Evolutionary conservation across 768 basidiomycete species (phyloP).

Genomic region (Lyophyllum semitale): DNA sequence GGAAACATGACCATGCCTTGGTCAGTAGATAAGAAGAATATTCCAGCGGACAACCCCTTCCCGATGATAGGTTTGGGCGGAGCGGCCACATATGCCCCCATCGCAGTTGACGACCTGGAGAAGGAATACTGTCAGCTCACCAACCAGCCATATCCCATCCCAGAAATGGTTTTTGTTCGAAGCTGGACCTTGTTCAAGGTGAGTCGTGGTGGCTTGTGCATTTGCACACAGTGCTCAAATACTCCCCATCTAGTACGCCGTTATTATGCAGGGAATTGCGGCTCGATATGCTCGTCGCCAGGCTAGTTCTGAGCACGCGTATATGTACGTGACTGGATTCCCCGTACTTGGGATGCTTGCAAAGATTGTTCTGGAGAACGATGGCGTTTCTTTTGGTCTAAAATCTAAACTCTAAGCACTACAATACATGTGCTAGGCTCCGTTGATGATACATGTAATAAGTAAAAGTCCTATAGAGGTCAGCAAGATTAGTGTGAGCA

Average conservation of each 20-base stretch:
- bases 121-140: constrained; percentile 76
- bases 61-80: constrained; percentile 66
- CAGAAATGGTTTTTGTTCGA: constrained; percentile 75
- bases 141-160: constrained; percentile 70
- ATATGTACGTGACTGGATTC: constrained; percentile 45
- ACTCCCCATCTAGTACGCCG: constrained; percentile 50
- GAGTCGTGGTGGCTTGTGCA: constrained; percentile 22
- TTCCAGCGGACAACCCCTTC: constrained; percentile 29
- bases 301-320: constrained; percentile 84
- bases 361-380: constrained; percentile 55
- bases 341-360: constrained; percentile 68
- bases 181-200: constrained; percentile 89
- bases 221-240: neutral
- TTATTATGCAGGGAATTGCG: constrained; percentile 90
- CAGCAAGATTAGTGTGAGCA: too few relatives aligned
- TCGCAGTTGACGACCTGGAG: constrained; percentile 73
- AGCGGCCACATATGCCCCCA: constrained; percentile 53
- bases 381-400: constrained; percentile 35
- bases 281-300: constrained; percentile 84
- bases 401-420: constrained; percentile 36
- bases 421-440: too few relatives aligned
- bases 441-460: too few relatives aligned
- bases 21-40: constrained; percentile 50
- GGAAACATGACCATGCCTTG: constrained; percentile 90
- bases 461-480: too few relatives aligned